These are phyloP conservation scores for Nakaseomyces nivariensis DNA, from an alignment of 1,139 yeast genomes.

Conservation along the genomic window DNA sequence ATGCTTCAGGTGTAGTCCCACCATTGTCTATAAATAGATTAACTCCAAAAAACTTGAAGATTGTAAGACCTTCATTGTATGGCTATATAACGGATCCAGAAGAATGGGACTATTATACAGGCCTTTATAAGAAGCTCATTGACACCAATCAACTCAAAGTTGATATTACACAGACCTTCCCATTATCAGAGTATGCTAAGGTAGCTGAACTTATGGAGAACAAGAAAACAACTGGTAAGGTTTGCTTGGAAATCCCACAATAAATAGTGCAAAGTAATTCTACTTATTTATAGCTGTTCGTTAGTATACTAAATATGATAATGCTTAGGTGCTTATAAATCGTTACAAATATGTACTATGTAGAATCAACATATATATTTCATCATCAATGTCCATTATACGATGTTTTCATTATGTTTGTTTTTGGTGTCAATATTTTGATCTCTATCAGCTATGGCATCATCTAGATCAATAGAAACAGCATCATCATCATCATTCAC, in stretches of 20 bases:
- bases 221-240: slow-evolving; percentile 71
- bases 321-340: not conserved
- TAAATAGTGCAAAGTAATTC: slow-evolving; percentile 7
- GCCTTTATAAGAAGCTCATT: slow-evolving; percentile 37
- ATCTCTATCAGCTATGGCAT: not conserved
- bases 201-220: slow-evolving; percentile 63
- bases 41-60: slow-evolving; percentile 49
- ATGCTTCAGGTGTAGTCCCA: slow-evolving; percentile 73
- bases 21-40: slow-evolving; percentile 47
- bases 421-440: not conserved
- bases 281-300: too few relatives aligned
- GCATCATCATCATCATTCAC: not conserved
- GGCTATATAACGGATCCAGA: slow-evolving; percentile 44
- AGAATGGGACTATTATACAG: slow-evolving; percentile 50
- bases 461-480: not conserved
- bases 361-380: not conserved
- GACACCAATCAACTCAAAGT: slow-evolving; percentile 43
- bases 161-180: slow-evolving; percentile 44
- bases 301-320: too few relatives aligned
- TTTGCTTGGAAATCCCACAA: slow-evolving; percentile 49
- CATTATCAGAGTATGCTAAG: slow-evolving; percentile 50
- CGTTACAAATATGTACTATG: not conserved
- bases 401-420: not conserved
- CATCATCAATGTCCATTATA: not conserved
- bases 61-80: slow-evolving; percentile 55